These are phyloP conservation scores for Colletotrichum shisoi DNA, from an alignment of 2,329 filamentous ascomycete genomes.

Conservation along the genomic window DNA sequence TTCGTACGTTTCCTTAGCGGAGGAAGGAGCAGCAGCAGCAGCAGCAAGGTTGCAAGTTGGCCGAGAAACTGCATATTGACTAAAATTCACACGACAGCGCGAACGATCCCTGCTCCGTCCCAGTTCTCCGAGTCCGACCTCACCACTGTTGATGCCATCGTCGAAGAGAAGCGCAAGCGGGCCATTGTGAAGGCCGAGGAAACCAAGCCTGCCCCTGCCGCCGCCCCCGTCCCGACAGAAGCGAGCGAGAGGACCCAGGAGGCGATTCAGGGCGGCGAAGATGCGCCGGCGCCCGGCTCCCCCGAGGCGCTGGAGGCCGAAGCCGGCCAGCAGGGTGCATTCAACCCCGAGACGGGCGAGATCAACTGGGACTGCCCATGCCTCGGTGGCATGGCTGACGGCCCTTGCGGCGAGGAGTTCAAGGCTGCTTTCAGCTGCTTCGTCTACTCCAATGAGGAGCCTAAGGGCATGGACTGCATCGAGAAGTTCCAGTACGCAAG, in stretches of 20 bases:
- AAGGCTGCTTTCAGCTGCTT: constrained; percentile 97
- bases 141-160: constrained; percentile 71
- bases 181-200: constrained; percentile 48
- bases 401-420: constrained; percentile 95
- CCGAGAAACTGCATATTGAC: constrained; percentile 27
- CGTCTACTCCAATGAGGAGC: constrained; percentile 91
- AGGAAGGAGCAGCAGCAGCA: background rate
- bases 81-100: constrained; percentile 41
- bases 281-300: constrained; percentile 46
- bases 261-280: constrained; percentile 33
- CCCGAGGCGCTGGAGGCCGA: constrained; percentile 75
- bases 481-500: constrained; percentile 89
- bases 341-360: constrained; percentile 98
- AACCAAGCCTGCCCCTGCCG: constrained; percentile 41
- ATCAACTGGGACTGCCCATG: constrained; percentile 99
- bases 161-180: constrained; percentile 68
- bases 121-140: constrained; percentile 66
- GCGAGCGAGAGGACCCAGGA: constrained; percentile 40
- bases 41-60: constrained; percentile 20
- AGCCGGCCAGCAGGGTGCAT: constrained; percentile 86
- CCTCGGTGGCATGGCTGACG: constrained; percentile 94
- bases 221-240: constrained; percentile 40
- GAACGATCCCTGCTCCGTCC: constrained; percentile 54
- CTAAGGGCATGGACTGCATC: constrained; percentile 97
- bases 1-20: constrained; percentile 64